Percentiles rank a stretch among this genome's conserved stretches.
Conservation (phyloP, 1,139 yeast species). For the Zygosaccharomyces sapae region DNA sequence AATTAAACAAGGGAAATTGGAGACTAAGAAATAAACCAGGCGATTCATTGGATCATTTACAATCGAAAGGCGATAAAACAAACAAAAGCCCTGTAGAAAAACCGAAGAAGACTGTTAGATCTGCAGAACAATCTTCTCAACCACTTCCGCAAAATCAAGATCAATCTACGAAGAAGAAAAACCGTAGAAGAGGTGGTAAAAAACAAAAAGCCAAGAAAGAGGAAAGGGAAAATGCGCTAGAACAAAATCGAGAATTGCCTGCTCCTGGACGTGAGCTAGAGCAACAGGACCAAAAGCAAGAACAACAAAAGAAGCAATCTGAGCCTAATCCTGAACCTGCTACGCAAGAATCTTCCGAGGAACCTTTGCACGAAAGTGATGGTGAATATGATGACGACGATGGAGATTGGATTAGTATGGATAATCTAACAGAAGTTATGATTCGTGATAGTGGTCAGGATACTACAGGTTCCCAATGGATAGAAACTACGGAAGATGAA, state of each 20-base stretch:
- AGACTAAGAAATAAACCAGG: constrained; percentile 73
- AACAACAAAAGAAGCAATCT: constrained; percentile 15
- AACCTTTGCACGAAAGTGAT: constrained; percentile 48
- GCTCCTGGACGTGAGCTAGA: constrained; percentile 1
- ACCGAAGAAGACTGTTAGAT: constrained; percentile 13
- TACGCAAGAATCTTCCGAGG: constrained; percentile 36
- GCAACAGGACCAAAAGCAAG: constrained; percentile 11
- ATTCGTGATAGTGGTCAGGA: constrained; percentile 58
- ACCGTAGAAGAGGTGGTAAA: constrained; percentile 60
- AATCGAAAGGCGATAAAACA: constrained; percentile 16
- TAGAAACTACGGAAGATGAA: constrained; percentile 24
- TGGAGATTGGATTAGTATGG: constrained; percentile 96
- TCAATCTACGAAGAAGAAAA: constrained; percentile 40
- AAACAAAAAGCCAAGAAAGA: constrained; percentile 56
- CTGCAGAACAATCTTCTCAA: neutral
- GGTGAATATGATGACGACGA: constrained; percentile 64
- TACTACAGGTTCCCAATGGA: constrained; percentile 40
- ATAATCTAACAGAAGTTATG: constrained; percentile 66
- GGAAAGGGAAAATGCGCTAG: constrained; percentile 23
- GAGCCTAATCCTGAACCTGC: constrained; percentile 11
- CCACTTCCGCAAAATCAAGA: constrained; percentile 10
- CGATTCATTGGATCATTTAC: constrained; percentile 38
- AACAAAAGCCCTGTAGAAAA: neutral
- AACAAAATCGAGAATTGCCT: constrained; percentile 9
- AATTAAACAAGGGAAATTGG: constrained; percentile 63